phyloP scores from a whole-genome alignment of 73 alveolate genomes.

The Durusdinium trenchii region DNA sequence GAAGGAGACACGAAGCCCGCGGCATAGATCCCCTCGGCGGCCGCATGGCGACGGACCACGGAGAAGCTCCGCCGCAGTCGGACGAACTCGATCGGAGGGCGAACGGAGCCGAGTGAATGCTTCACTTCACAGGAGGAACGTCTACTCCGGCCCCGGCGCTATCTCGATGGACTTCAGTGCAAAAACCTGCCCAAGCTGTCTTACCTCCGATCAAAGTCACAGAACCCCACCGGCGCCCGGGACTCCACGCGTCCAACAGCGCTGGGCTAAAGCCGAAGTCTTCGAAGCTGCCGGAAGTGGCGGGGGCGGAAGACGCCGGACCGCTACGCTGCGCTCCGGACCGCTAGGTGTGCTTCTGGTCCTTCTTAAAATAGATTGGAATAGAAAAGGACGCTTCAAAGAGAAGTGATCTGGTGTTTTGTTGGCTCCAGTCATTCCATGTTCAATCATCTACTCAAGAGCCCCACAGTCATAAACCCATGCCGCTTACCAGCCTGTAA shows the following conservation, averaged over 20 bases:
- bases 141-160: neutral
- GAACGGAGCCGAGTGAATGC: neutral
- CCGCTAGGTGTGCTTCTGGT: too few relatives aligned
- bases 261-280: neutral
- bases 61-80: neutral
- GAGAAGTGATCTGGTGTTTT: too few relatives aligned
- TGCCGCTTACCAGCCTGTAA: too few relatives aligned
- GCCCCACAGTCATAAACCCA: too few relatives aligned
- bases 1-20: slow-evolving; percentile 50
- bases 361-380: too few relatives aligned
- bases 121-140: neutral
- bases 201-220: neutral
- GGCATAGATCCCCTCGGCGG: slow-evolving; percentile 46
- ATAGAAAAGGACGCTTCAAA: too few relatives aligned
- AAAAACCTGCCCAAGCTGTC: neutral
- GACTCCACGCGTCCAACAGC: neutral
- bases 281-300: neutral
- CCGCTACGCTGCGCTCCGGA: too few relatives aligned
- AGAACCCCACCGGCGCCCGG: neutral
- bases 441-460: too few relatives aligned
- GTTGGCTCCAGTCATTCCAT: too few relatives aligned
- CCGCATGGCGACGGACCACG: neutral
- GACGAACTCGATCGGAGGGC: neutral
- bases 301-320: too few relatives aligned
- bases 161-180: neutral